Evolutionary conservation across 1,139 yeast genomes (phyloP).

Genomic region (Debaryomyces psychrophilus): DNA sequence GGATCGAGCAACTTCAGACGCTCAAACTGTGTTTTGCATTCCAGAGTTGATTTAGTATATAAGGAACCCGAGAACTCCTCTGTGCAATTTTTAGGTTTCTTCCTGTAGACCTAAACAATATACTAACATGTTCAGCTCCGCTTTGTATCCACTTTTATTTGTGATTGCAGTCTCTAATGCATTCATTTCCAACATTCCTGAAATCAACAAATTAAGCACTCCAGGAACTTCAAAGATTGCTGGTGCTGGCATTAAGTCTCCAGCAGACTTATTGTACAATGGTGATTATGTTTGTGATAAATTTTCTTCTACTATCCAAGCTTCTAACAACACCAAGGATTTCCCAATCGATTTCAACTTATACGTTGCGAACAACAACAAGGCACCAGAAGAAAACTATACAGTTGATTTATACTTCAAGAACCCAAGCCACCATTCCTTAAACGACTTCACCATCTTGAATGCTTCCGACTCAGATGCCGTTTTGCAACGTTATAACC

Average conservation of each 20-base stretch:
- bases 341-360: conserved; percentile 23
- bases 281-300: conserved; percentile 26
- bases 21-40: conserved; percentile 6
- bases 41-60: not conserved
- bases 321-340: conserved; percentile 18
- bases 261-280: conserved; percentile 18
- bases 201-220: conserved; percentile 13
- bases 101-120: not conserved
- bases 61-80: not conserved
- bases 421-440: conserved; percentile 17
- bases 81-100: not conserved
- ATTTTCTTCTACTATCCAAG: conserved; percentile 21
- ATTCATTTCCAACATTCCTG: conserved; percentile 17
- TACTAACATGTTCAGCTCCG: conserved; percentile 1
- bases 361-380: conserved; percentile 19
- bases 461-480: conserved; percentile 20
- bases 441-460: conserved; percentile 20
- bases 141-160: conserved; percentile 7
- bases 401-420: conserved; percentile 24
- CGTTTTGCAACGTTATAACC: conserved; percentile 20
- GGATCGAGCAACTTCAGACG: not conserved
- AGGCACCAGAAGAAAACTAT: conserved; percentile 20
- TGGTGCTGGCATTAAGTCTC: conserved; percentile 16
- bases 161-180: conserved; percentile 2
- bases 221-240: conserved; percentile 5